phyloP scores from a whole-genome alignment of 345 rosid genomes.

The Acer negundo region DNA sequence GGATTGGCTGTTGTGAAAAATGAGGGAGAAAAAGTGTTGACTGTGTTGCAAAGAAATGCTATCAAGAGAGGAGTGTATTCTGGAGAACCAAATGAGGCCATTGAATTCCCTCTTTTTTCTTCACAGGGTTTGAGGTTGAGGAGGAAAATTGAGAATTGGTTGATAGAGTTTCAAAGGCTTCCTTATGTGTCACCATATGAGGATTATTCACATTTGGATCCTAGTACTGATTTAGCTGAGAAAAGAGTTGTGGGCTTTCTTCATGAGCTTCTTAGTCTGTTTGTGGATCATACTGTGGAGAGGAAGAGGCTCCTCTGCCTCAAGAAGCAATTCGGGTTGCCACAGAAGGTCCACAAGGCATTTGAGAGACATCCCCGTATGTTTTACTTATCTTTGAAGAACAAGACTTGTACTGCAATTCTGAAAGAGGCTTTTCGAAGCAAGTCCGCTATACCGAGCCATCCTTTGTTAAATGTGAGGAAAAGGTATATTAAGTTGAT shows the following conservation, averaged over 20 bases:
- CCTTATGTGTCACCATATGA: conserved; percentile 85
- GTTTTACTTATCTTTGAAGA: conserved; percentile 74
- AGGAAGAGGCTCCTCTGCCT: conserved; percentile 45
- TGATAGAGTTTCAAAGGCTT: conserved; percentile 63
- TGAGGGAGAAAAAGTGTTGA: conserved; percentile 38
- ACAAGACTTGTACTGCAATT: conserved; percentile 72
- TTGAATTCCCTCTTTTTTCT: conserved; percentile 79
- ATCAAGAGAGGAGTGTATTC: conserved; percentile 43
- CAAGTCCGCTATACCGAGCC: conserved; percentile 46
- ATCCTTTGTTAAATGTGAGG: conserved; percentile 65
- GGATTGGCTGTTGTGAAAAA: conserved; percentile 52
- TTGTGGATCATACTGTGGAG: conserved; percentile 83
- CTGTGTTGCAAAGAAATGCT: conserved; percentile 66
- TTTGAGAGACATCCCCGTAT: conserved; percentile 88
- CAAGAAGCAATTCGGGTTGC: conserved; percentile 65
- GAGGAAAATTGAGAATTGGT: conserved; percentile 71
- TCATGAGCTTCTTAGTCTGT: conserved; percentile 76
- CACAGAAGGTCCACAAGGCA: conserved; percentile 78
- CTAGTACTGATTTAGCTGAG: conserved; percentile 71
- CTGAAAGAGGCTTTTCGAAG: conserved; percentile 76
- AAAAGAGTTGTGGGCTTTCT: conserved; percentile 85
- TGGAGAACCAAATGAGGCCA: conserved; percentile 42
- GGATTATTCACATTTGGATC: conserved; percentile 64
- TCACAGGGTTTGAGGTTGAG: conserved; percentile 77
- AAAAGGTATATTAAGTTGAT: conserved; percentile 64